Conservation (phyloP, 768 basidiomycete species). For the Pisolithus albus region DNA sequence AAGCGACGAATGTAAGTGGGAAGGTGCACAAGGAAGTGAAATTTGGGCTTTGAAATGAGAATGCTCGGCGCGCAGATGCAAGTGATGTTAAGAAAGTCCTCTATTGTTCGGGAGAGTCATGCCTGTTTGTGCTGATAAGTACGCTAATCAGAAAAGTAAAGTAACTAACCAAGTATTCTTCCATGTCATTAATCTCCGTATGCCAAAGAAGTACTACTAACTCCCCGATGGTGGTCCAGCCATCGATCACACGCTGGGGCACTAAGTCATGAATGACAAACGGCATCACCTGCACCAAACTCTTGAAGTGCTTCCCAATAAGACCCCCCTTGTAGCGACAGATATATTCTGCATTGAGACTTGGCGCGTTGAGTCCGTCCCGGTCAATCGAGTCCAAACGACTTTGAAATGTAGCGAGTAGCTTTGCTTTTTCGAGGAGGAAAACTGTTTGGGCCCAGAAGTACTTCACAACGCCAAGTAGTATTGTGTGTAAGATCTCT, state of each 20-base stretch:
- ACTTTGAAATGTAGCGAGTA: conserved; percentile 15
- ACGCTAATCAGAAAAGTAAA: too few relatives aligned
- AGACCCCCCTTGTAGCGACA: conserved; percentile 24
- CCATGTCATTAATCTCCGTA: conserved; percentile 29
- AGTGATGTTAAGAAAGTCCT: conserved; percentile 16
- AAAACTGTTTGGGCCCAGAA: conserved; percentile 21
- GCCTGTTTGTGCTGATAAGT: too few relatives aligned
- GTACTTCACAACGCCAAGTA: conserved; percentile 32
- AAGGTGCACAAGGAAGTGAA: conserved; percentile 27
- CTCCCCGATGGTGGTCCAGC: conserved; percentile 28
- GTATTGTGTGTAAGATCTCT: conserved; percentile 29
- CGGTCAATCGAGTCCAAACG: conserved; percentile 18
- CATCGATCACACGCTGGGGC: conserved; percentile 12
- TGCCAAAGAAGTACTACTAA: conserved; percentile 37
- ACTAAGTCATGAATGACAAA: conserved; percentile 28
- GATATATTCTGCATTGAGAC: conserved; percentile 27
- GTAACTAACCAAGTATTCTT: conserved; percentile 24
- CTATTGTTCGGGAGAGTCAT: conserved; percentile 9
- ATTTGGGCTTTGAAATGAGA: conserved; percentile 23
- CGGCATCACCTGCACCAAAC: conserved; percentile 24
- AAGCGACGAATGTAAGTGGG: conserved; percentile 20
- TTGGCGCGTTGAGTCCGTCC: conserved; percentile 20
- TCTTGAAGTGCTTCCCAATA: conserved; percentile 29
- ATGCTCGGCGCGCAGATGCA: conserved; percentile 20
- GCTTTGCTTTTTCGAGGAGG: conserved; percentile 18